Evolutionary conservation across 1,139 yeast genomes (phyloP).

Genomic region (Spencermartinsiella ligniputridi): DNA sequence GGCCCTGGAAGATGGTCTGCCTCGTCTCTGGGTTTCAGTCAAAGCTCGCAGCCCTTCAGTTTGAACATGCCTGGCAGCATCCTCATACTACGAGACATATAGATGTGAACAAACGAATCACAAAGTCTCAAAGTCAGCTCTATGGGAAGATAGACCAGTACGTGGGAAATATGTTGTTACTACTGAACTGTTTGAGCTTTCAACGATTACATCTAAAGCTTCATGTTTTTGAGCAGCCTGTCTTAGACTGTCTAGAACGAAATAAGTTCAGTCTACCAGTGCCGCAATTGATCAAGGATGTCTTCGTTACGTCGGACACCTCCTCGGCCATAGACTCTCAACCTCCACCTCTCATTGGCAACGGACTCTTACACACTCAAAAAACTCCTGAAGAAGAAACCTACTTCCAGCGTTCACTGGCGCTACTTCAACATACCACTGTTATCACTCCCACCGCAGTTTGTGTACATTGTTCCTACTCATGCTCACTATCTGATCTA

Average conservation of each 20-base stretch:
- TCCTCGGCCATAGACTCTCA: not conserved
- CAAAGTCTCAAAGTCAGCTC: slow-evolving; percentile 19
- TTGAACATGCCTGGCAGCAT: slow-evolving; percentile 76
- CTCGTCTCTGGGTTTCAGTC: slow-evolving; percentile 69
- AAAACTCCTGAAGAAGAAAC: not conserved
- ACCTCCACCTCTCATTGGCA: not conserved
- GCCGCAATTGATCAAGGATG: not conserved
- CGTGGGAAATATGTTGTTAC: slow-evolving; percentile 47
- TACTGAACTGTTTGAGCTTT: slow-evolving; percentile 37
- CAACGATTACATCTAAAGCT: slow-evolving; percentile 24
- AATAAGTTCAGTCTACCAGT: slow-evolving; percentile 22
- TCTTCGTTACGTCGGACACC: not conserved
- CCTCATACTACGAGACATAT: slow-evolving; percentile 62
- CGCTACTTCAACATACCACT: not conserved
- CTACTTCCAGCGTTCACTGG: not conserved
- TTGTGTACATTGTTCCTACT: not conserved
- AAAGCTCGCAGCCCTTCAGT: slow-evolving; percentile 65
- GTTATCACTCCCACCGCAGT: not conserved
- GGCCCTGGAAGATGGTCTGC: slow-evolving; percentile 72
- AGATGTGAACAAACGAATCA: slow-evolving; percentile 26
- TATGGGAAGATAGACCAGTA: slow-evolving; percentile 44
- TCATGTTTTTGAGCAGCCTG: slow-evolving; percentile 24
- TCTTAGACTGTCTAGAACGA: slow-evolving; percentile 21
- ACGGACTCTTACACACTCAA: not conserved
- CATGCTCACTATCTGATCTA: not conserved